These are phyloP conservation scores for Coffea humblotiana DNA, from an alignment of 305 asterid species.

Conservation along the genomic window DNA sequence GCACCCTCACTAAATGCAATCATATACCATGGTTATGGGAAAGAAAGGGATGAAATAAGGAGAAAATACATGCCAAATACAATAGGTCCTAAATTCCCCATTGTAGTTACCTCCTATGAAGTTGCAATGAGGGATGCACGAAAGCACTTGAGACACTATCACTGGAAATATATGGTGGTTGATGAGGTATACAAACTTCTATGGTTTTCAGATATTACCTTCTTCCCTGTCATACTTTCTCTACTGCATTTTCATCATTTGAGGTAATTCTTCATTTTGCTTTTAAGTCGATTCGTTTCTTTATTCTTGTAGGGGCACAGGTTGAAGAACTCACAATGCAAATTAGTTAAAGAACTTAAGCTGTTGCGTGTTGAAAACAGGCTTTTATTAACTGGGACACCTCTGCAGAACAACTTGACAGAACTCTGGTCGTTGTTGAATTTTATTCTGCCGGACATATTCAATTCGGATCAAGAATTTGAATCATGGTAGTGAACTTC, in stretches of 20 bases:
- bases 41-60: conserved; percentile 62
- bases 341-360: conserved; percentile 69
- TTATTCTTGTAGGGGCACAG: conserved; percentile 76
- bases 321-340: conserved; percentile 87
- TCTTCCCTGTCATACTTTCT: not conserved
- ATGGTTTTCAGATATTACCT: not conserved
- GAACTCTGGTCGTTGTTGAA: conserved; percentile 98
- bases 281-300: not conserved
- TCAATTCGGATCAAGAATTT: conserved; percentile 87
- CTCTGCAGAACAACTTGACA: conserved; percentile 91
- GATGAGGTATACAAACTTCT: conserved; percentile 66
- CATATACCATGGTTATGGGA: conserved; percentile 81
- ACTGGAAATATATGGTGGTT: conserved; percentile 91
- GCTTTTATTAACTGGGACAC: conserved; percentile 95
- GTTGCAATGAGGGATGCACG: conserved; percentile 70
- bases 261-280: not conserved
- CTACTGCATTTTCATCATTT: not conserved
- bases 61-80: conserved; percentile 88
- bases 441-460: conserved; percentile 96
- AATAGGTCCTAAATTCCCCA: conserved; percentile 79
- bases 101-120: conserved; percentile 89
- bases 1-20: conserved; percentile 66
- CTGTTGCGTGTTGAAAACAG: conserved; percentile 67
- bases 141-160: conserved; percentile 60
- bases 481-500: conserved; percentile 76